Evolutionary conservation across 345 rosid genomes (phyloP), one percentile per base, ranked within the genome.

Genomic region (Brassica juncea): DNA sequence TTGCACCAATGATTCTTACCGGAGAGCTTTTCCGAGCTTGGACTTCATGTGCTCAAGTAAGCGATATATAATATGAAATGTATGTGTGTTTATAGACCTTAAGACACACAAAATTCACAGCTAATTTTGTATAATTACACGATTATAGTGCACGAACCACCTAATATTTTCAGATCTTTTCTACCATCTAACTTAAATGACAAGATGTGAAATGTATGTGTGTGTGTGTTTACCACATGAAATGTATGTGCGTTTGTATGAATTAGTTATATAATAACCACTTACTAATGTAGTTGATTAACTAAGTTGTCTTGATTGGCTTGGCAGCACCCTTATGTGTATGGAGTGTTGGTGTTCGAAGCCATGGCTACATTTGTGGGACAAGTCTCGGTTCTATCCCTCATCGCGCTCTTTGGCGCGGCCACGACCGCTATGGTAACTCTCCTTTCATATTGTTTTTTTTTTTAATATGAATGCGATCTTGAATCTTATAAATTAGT

Each of bases 361-460:
- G 97, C 94, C 52, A 84, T 87, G 91, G 94, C 97, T 70, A 93
- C 94, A 49, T 93, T 89, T 83, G 82, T 91, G 4, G 96, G 97
- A 25, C 96, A 91, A 84, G 91, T 91, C 58, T 89, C 96, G 4
- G 97, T 89, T 77, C 67, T 93, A 64, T 91, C 91, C 12, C 94
- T 93, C 84, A 88, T 91, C 68, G 96, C 96, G 1, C 78, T 93
- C 62, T 93, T 91, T 8, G 96, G 97, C 4, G 97, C 97, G 69
- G 96, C 97, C 63, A 86, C 90, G 12, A 93, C 96, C 52, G 96
- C 97, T 44, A 91, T 93, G 96, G 96, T 90, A 92, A 74, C 6
- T 2, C 39, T n/a, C 21, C 31, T 44, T 32, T 31, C 27, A 19
- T 32, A 16, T 47, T 76, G 19, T 3, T 3, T 31, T 34, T 14